Percentiles rank a stretch among this genome's conserved stretches.
These are phyloP conservation scores for Ballota nigra DNA, from an alignment of 257 asterid species.

Conservation along the genomic window DNA sequence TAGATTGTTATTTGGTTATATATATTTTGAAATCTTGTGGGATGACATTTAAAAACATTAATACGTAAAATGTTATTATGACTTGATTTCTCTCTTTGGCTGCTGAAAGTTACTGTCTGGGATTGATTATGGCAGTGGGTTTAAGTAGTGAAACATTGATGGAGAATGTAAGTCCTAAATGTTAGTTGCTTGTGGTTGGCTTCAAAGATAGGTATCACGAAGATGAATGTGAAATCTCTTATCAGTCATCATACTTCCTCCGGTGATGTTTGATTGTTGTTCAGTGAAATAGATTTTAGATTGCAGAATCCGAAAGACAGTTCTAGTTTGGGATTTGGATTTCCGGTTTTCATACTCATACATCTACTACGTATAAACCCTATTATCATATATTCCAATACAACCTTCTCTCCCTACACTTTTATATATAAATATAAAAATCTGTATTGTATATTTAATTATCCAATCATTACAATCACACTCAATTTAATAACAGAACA, in stretches of 20 bases:
- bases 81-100: not conserved
- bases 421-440: no score
- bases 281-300: not conserved
- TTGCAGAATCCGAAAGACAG: not conserved
- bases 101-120: not conserved
- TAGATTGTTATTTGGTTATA: not conserved
- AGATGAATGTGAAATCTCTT: not conserved
- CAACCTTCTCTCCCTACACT: no score
- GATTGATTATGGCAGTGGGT: not conserved
- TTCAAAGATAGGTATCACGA: not conserved
- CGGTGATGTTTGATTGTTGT: not conserved
- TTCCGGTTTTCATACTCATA: not conserved
- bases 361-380: not conserved
- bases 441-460: no score
- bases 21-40: not conserved
- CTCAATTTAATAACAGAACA: no score
- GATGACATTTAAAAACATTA: not conserved
- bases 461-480: no score
- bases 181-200: not conserved
- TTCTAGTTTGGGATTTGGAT: not conserved
- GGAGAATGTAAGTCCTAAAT: constrained; percentile 8
- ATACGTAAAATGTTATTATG: not conserved
- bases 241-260: not conserved
- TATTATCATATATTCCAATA: no score
- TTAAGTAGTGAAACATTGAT: not conserved